These are phyloP conservation scores for Populus hybrid DNA, from an alignment of 441 rosid species.

Conservation along the genomic window DNA sequence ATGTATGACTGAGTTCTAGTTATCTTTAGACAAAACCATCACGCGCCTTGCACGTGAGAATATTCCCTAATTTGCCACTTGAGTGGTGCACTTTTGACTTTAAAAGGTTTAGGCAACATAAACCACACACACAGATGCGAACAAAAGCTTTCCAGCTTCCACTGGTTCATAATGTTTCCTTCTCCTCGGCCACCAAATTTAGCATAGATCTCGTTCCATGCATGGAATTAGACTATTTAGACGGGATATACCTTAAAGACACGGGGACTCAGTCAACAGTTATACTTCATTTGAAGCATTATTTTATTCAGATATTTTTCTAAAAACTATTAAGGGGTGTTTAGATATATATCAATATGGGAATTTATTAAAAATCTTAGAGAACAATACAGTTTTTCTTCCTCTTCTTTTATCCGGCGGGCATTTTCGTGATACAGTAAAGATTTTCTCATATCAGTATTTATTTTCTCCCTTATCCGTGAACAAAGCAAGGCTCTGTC, in stretches of 20 bases:
- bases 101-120: constrained; percentile 2
- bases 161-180: constrained; percentile 20
- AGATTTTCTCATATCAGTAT: background rate
- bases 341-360: too few relatives aligned
- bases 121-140: background rate
- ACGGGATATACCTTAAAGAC: too few relatives aligned
- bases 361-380: too few relatives aligned
- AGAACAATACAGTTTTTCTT: background rate
- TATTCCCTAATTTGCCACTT: constrained; percentile 20
- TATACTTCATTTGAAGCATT: background rate
- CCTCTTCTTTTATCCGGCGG: background rate
- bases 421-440: background rate
- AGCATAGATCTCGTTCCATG: constrained; percentile 12
- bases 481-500: background rate
- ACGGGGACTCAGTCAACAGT: too few relatives aligned
- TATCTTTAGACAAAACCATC: background rate
- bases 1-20: too few relatives aligned
- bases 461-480: background rate
- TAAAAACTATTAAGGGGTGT: background rate
- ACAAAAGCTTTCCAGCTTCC: constrained; percentile 25
- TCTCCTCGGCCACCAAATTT: constrained; percentile 25
- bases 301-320: background rate
- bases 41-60: constrained; percentile 25
- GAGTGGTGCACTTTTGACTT: constrained; percentile 1
- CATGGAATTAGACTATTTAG: background rate